Evolutionary conservation across 2,329 filamentous ascomycete species (phyloP), one percentile per base, ranked within the genome.

Genomic region (Aspergillus ibericus): DNA sequence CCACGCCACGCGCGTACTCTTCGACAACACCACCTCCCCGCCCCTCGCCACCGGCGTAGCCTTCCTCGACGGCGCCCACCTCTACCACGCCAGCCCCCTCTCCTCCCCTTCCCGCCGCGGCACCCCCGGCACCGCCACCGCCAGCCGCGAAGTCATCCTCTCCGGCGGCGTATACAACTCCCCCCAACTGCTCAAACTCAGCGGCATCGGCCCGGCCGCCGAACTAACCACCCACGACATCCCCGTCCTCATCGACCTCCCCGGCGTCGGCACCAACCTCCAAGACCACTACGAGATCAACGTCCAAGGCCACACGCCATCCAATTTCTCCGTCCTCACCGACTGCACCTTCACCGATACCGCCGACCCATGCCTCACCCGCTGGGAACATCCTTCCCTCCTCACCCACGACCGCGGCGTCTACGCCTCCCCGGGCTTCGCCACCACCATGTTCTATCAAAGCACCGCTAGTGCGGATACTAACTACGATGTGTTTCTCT

Each of bases 171-270:
- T 84, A 1, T 88, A 84, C 72, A 86, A 88, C 73, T 82, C 82
- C 1, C 85, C 86, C 6, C 86, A 89, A 70, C 73, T 90, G 2
- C 82, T 90, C 12, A 85, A 87, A 74, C 80, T 88, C 1, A 84
- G 80, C 53, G 87, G 87, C n/a, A 80, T 89, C 34, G 87, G 87
- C 0, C 85, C 85, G 0, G 66, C 72, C 10, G 68, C 75, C 0
- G 81, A 86, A 63, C 79, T 90, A 5, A 62, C 78, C 18, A 75
- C 77, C 53, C 80, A 83, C 66, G 72, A 77, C n/a, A 88, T 89
- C 61, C 67, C 77, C 1, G 73, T 83, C 0, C 63, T 87, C 16
- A 76, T 81, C 4, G 79, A 88, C 60, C 82, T 85, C 0, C 82
- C 83, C 1, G 84, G 87, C 46, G 86, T 90, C 3, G 87, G 87